Evolutionary conservation across 208 protist species (phyloP), one percentile per base, ranked within the genome.

Genomic region (Angomonas deanei): DNA sequence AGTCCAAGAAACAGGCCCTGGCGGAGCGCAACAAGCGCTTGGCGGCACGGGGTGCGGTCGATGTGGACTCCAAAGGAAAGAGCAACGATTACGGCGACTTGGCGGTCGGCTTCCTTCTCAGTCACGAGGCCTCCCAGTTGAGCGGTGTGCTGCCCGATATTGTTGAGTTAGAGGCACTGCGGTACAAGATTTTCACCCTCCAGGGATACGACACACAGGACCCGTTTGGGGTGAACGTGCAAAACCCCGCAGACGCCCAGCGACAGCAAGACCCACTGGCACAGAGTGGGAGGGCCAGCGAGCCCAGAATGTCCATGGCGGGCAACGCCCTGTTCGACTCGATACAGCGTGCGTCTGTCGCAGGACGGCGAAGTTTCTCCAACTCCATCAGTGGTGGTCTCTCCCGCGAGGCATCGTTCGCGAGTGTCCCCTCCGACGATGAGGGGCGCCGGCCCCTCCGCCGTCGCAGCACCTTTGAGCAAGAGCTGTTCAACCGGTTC

Each of bases 121-220:
- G 82, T 65, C 60, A 66, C 15, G 59, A 49, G 24, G 69, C 79
- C 23, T 86, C 78, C 24, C 64, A 83, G 63, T 53, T 86, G 33
- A 84, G 66, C 42, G 75, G 69, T 15, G 68, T 78, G 28, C 69
- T 86, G 60, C 87, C 84, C 28, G 84, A 86, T 49, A 78, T 82
- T 57, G 76, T 82, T 66, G 84, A 94, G 61, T 68, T 94, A 10
- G 84, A 91, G 70, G 65, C 65, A 38, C 65, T 91, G 66, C 87
- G 87, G 24, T 94, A 94, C 64, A 75, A 75, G 39, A 80, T 94
- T 26, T 94, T 90, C 42, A 74, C 73, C 10, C 70, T 94, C 17
- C 65, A 80, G 26, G 82, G 78, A n/a, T 82, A 82, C 77, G 76
- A 55, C 62, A 65, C 62, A 24, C 47, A 56, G 49, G 74, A 79